Conservation (phyloP, 2,329 filamentous ascomycete species). For the Calonectria pseudoreteaudii region DNA sequence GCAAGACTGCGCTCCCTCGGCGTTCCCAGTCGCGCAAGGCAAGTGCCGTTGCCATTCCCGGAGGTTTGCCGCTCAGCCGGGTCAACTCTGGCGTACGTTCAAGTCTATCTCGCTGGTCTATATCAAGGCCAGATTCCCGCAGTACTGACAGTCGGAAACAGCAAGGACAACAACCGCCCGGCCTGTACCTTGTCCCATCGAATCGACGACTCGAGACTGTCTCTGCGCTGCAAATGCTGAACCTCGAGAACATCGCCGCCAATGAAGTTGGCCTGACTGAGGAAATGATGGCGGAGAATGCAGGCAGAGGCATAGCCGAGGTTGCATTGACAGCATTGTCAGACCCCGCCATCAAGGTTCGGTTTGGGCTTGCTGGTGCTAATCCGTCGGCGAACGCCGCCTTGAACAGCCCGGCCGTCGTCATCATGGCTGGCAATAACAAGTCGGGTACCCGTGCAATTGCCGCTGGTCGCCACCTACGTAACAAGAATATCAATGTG, state of each 20-base stretch:
- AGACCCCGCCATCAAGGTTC: slow-evolving; percentile 70
- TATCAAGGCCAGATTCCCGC: slow-evolving; percentile 45
- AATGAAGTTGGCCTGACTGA: slow-evolving; percentile 89
- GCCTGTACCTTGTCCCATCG: slow-evolving; percentile 66
- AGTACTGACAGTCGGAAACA: slow-evolving; percentile 51
- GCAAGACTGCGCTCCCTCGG: slow-evolving; percentile 60
- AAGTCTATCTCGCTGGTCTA: slow-evolving; percentile 46
- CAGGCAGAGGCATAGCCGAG: slow-evolving; percentile 88
- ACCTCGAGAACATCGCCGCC: slow-evolving; percentile 90
- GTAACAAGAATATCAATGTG: slow-evolving; percentile 84
- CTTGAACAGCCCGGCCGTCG: slow-evolving; percentile 57
- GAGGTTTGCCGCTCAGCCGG: slow-evolving; percentile 57
- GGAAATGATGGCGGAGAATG: slow-evolving; percentile 92
- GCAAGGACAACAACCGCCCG: slow-evolving; percentile 52
- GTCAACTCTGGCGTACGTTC: slow-evolving; percentile 60
- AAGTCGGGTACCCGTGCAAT: slow-evolving; percentile 87
- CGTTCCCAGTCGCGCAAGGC: slow-evolving; percentile 70
- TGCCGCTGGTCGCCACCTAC: slow-evolving; percentile 86
- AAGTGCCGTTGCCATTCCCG: slow-evolving; percentile 52
- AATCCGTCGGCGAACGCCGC: slow-evolving; percentile 45
- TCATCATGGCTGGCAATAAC: slow-evolving; percentile 96
- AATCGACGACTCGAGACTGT: slow-evolving; percentile 71
- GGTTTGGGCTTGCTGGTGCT: slow-evolving; percentile 57
- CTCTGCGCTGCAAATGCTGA: slow-evolving; percentile 86
- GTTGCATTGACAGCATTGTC: slow-evolving; percentile 78